Base-by-base conservation (phyloP, 257 asterid genomes). In the Salvia miltiorrhiza region DNA sequence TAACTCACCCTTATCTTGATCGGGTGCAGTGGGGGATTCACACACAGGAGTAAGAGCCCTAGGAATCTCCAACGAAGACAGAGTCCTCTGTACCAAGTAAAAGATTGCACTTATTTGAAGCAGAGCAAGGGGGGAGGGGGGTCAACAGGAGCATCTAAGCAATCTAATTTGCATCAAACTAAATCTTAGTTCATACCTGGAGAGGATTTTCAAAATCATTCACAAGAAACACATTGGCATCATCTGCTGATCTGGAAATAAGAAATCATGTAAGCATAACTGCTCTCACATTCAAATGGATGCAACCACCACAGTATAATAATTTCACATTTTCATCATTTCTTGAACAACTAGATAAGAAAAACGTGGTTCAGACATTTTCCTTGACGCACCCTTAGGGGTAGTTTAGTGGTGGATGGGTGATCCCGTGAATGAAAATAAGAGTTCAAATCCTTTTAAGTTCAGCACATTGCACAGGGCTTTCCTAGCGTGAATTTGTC, bases 41-140 rank as follows among this genome's bases (percentile, higher is more conserved):
- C 63, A 72, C 55, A 84, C 49, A 68, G 95, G 74, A 59, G 89
- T 60, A 49, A 84, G 87, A 60, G 90, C 90, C 81, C 85, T 68
- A 44, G 96, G 93, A 68, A 94, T 88, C 87, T 89, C 97, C 95
- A 94, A 81, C 69, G 99, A 91, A 68, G 98, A 87, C 45, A 91
- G 85, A 55, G 96, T 91, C 84, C 85, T 86, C 97, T 94, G 85
- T 53, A 60, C 4, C 60, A 55, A 49, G 61, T 49, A 79, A 65
- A 78, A 16, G 23, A 59, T 54, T 56, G 48, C 32, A 49, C 73
- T 67, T 61, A 61, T 49, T 26, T 39, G 30, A 44, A 44, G 67
- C 28, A 71, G 35, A 50, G 58, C 43, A 44, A 21, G 44, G 59
- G 35, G 19, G 68, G 23, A 20, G 17, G n/a, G 49, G 40, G 47